phyloP scores from a whole-genome alignment of 2,329 filamentous ascomycete species.

The Macroventuria anomochaeta region DNA sequence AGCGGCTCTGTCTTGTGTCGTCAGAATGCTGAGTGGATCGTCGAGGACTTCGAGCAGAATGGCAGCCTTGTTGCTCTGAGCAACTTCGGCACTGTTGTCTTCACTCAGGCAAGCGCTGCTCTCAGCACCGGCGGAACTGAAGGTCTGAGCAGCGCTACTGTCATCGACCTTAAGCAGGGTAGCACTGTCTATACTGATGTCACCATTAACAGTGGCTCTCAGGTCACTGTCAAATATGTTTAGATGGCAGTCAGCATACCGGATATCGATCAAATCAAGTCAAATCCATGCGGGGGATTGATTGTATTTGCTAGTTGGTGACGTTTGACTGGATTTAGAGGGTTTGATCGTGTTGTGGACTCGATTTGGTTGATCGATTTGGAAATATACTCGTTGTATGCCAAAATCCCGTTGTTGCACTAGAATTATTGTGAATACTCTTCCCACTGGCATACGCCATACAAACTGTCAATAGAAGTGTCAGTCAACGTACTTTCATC shows the following conservation, averaged over 20 bases:
- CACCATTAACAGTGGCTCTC: constrained; percentile 15
- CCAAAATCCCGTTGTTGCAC: too few relatives aligned
- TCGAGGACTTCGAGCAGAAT: constrained; percentile 60
- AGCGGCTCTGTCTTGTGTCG: constrained; percentile 19
- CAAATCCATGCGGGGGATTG: too few relatives aligned
- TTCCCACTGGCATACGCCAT: too few relatives aligned
- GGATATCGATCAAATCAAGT: too few relatives aligned
- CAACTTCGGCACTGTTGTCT: constrained; percentile 57
- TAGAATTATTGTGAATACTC: too few relatives aligned
- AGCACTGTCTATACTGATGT: constrained; percentile 31
- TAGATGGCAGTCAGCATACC: neutral
- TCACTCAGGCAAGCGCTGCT: constrained; percentile 51
- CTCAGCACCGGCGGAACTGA: constrained; percentile 34
- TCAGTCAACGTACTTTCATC: too few relatives aligned
- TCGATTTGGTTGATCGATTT: too few relatives aligned
- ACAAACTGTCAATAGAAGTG: too few relatives aligned
- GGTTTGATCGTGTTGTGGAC: too few relatives aligned
- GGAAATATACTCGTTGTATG: too few relatives aligned
- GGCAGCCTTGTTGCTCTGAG: constrained; percentile 53
- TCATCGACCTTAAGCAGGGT: constrained; percentile 58
- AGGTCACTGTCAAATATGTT: constrained; percentile 19
- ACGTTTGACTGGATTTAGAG: too few relatives aligned
- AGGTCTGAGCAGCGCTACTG: constrained; percentile 48
- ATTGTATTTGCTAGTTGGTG: too few relatives aligned
- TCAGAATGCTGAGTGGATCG: constrained; percentile 67